phyloP scores from a whole-genome alignment of 139 green algal species.

The Volvox africanus region DNA sequence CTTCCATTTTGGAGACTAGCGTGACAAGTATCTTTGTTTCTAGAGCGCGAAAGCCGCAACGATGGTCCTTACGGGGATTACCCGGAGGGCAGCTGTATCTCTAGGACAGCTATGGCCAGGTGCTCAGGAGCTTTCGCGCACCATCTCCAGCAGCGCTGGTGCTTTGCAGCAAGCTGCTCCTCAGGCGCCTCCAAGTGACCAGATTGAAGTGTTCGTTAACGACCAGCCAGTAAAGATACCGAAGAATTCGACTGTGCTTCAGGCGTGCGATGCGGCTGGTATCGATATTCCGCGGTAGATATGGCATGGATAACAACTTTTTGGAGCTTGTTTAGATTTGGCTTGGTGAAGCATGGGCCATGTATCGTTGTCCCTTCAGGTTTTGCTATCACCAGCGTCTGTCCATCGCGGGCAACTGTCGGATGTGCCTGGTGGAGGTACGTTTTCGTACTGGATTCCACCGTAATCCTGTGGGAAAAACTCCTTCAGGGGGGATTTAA shows the following conservation, averaged over 20 bases:
- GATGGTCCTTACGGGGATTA: slow-evolving; percentile 34
- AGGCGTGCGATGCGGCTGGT: slow-evolving; percentile 96
- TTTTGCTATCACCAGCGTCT: slow-evolving; percentile 99
- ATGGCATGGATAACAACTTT: no score
- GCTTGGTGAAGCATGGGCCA: no score
- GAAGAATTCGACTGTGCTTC: slow-evolving; percentile 92
- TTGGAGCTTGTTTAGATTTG: no score
- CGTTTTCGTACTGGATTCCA: background rate
- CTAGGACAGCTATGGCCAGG: slow-evolving; percentile 43
- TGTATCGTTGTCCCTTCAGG: slow-evolving; percentile 54
- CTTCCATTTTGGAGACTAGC: background rate
- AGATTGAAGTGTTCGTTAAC: slow-evolving; percentile 93
- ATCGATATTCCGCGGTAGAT: slow-evolving; percentile 93
- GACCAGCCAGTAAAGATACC: slow-evolving; percentile 84
- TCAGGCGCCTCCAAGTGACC: slow-evolving; percentile 53
- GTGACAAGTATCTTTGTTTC: background rate
- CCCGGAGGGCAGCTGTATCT: slow-evolving; percentile 27
- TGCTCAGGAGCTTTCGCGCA: slow-evolving; percentile 38
- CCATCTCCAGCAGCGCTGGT: slow-evolving; percentile 41
- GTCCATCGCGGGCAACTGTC: slow-evolving; percentile 98
- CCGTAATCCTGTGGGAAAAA: no score
- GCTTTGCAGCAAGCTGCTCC: slow-evolving; percentile 23
- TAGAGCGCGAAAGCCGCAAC: background rate
- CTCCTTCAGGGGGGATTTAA: background rate
- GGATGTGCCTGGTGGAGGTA: slow-evolving; percentile 99